Conservation (phyloP, 805 yeast genomes). For the Cyberlindnera galapagoensis region DNA sequence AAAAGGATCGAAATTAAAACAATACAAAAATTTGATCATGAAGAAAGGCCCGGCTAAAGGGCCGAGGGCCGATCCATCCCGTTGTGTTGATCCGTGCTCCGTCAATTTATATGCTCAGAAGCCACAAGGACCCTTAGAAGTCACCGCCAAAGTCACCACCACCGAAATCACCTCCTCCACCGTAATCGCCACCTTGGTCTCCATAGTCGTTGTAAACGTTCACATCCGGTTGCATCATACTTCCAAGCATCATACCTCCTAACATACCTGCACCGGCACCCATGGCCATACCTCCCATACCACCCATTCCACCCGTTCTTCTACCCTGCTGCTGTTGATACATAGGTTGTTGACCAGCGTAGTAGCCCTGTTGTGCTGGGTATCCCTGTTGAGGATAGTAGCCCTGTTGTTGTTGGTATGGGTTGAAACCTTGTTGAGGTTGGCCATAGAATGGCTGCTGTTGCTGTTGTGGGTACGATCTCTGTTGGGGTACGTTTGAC, state of each 20-base stretch:
- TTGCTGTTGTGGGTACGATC: constrained; percentile 11
- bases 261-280: constrained; percentile 26
- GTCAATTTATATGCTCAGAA: too few species aligned
- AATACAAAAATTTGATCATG: too few species aligned
- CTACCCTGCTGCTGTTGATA: constrained; percentile 26
- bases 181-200: constrained; percentile 23
- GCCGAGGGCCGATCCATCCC: too few species aligned
- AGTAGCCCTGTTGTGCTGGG: constrained; percentile 11
- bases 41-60: too few species aligned
- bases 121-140: constrained; percentile 7
- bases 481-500: not conserved
- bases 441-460: constrained; percentile 7
- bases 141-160: constrained; percentile 28
- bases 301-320: constrained; percentile 23
- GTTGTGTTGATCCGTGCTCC: too few species aligned
- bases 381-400: constrained; percentile 27
- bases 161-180: constrained; percentile 24
- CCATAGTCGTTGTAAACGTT: constrained; percentile 14
- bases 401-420: constrained; percentile 18
- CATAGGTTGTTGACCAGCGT: constrained; percentile 25
- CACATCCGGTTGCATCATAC: constrained; percentile 21
- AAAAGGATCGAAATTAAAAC: too few species aligned
- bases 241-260: constrained; percentile 26
- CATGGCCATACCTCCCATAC: constrained; percentile 21
- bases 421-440: constrained; percentile 26